Conservation (phyloP, 23 red algal species). For the Gracilaria domingensis region DNA sequence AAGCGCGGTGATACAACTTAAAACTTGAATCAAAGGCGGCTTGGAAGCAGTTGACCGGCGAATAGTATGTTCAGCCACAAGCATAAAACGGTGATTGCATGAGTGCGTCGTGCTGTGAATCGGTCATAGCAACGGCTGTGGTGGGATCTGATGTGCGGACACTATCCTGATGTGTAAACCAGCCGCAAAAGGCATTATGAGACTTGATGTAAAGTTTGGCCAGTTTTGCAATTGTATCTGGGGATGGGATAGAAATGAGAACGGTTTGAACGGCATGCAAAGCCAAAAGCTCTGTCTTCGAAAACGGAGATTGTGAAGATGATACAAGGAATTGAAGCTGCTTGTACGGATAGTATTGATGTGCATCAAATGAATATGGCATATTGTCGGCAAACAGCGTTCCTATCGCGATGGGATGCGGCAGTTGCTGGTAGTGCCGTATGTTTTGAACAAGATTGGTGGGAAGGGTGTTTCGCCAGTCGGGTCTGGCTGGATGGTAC, state of each 20-base stretch:
- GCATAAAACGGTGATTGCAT: slow-evolving; percentile 28
- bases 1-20: no score
- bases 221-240: slow-evolving; percentile 28
- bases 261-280: slow-evolving; percentile 40
- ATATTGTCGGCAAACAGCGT: background rate
- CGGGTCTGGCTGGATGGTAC: slow-evolving; percentile 16
- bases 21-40: background rate
- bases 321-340: background rate
- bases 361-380: slow-evolving; percentile 19
- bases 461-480: slow-evolving; percentile 4
- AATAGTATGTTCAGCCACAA: background rate
- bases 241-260: slow-evolving; percentile 10
- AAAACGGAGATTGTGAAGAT: slow-evolving; percentile 30
- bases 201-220: slow-evolving; percentile 24
- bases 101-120: background rate
- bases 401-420: background rate
- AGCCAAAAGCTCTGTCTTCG: slow-evolving; percentile 37
- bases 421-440: slow-evolving; percentile 11
- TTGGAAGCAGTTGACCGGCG: background rate
- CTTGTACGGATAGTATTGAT: slow-evolving; percentile 19
- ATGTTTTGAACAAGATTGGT: slow-evolving; percentile 19
- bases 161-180: slow-evolving; percentile 11
- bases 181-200: slow-evolving; percentile 24
- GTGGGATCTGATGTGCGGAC: background rate
- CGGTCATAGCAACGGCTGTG: background rate